Evolutionary conservation across 169 alveolate genomes (phyloP).

Genomic region (Eimeria brunetti): DNA sequence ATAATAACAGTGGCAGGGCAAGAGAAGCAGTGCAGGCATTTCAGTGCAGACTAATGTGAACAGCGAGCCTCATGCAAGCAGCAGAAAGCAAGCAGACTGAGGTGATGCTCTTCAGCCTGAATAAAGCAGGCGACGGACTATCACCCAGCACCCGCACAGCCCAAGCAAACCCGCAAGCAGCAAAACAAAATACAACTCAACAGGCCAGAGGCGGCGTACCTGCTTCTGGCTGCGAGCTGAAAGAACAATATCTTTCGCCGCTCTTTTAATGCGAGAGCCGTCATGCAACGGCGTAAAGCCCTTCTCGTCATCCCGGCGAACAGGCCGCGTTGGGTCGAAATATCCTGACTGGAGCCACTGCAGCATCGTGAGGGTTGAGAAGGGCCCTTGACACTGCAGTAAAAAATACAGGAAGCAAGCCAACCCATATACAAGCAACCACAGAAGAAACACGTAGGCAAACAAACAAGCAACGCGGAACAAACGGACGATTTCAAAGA

Average conservation of each 20-base stretch:
- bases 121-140: no score
- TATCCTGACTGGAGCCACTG: conserved; percentile 72
- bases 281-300: conserved; percentile 75
- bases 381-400: conserved; percentile 78
- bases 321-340: conserved; percentile 73
- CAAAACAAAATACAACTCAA: neutral
- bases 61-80: neutral
- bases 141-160: neutral
- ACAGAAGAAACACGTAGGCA: neutral
- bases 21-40: neutral
- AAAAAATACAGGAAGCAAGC: no score
- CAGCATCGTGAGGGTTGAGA: conserved; percentile 63
- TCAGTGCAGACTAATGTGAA: neutral
- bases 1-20: neutral
- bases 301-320: conserved; percentile 72
- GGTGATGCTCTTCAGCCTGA: no score
- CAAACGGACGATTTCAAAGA: neutral
- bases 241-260: conserved; percentile 47
- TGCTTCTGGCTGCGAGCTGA: conserved; percentile 65
- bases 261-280: conserved; percentile 38
- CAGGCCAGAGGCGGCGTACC: neutral
- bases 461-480: neutral
- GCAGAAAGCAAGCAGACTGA: neutral
- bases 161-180: neutral
- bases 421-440: neutral